Conservation (phyloP, 1,139 yeast species). For the Geotrichum bryndzae region DNA sequence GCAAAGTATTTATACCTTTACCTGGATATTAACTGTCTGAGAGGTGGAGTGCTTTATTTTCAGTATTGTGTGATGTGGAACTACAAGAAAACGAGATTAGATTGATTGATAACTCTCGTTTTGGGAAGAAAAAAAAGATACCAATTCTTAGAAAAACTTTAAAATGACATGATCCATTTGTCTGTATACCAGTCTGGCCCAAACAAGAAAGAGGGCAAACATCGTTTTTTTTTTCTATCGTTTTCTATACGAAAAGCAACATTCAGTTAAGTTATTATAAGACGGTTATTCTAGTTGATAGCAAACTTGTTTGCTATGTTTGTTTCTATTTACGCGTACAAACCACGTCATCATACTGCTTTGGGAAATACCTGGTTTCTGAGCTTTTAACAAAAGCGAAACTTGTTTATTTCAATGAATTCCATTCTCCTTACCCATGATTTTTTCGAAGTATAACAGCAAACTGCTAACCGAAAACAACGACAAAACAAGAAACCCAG, state of each 20-base stretch:
- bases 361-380: background rate
- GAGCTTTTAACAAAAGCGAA: background rate
- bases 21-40: background rate
- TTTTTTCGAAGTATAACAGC: background rate
- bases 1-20: background rate
- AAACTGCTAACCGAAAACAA: background rate
- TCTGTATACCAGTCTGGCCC: background rate
- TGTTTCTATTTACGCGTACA: background rate
- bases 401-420: background rate
- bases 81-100: background rate
- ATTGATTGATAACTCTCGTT: slow-evolving; percentile 4
- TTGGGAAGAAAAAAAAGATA: background rate
- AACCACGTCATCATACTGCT: background rate
- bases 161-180: background rate
- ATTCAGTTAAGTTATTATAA: background rate
- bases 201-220: background rate
- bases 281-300: background rate
- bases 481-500: background rate
- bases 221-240: background rate
- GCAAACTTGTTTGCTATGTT: background rate
- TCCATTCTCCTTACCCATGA: background rate
- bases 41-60: background rate
- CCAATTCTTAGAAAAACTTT: background rate
- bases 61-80: background rate
- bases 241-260: background rate